phyloP scores from a whole-genome alignment of 1,284 basidiomycete species.

The Cutaneotrichosporon sp. region DNA sequence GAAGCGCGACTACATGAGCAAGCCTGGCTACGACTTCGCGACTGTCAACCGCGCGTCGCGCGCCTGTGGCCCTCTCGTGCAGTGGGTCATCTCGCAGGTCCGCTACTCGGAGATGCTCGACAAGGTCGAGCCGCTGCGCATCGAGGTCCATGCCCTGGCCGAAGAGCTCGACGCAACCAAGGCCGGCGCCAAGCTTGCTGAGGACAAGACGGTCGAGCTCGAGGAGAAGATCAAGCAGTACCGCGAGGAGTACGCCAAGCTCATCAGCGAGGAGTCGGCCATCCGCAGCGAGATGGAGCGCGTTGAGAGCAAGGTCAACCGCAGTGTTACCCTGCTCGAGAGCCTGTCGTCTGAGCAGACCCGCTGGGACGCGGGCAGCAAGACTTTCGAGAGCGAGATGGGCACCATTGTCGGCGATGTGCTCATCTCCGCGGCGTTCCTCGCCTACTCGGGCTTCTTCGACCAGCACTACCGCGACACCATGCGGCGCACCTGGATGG shows the following conservation, averaged over 20 bases:
- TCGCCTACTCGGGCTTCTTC: conserved; percentile 98
- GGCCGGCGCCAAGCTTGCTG: conserved; percentile 84
- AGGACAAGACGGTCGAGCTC: conserved; percentile 89
- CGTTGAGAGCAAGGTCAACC: conserved; percentile 94
- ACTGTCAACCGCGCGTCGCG: conserved; percentile 92
- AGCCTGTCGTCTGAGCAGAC: conserved; percentile 93
- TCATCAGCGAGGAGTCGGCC: conserved; percentile 96
- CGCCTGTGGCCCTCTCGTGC: conserved; percentile 97
- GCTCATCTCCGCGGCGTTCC: conserved; percentile 90
- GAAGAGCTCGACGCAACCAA: conserved; percentile 90
- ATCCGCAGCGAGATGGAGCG: conserved; percentile 99
- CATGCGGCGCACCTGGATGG: conserved; percentile 96
- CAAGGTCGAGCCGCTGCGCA: conserved; percentile 93
- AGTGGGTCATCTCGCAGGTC: conserved; percentile 98
- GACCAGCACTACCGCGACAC: conserved; percentile 97
- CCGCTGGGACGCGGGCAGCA: conserved; percentile 93
- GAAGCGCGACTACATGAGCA: conserved; percentile 89
- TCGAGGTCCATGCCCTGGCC: conserved; percentile 93
- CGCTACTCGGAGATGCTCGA: conserved; percentile 97
- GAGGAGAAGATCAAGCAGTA: conserved; percentile 90
- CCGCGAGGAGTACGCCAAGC: conserved; percentile 95
- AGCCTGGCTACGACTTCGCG: conserved; percentile 93
- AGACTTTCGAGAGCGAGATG: conserved; percentile 97
- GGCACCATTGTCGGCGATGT: conserved; percentile 98
- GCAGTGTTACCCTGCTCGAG: conserved; percentile 92